Evolutionary conservation across 2,329 filamentous ascomycete species (phyloP), one percentile per base, ranked within the genome.

Genomic region (Ophiostoma ips): DNA sequence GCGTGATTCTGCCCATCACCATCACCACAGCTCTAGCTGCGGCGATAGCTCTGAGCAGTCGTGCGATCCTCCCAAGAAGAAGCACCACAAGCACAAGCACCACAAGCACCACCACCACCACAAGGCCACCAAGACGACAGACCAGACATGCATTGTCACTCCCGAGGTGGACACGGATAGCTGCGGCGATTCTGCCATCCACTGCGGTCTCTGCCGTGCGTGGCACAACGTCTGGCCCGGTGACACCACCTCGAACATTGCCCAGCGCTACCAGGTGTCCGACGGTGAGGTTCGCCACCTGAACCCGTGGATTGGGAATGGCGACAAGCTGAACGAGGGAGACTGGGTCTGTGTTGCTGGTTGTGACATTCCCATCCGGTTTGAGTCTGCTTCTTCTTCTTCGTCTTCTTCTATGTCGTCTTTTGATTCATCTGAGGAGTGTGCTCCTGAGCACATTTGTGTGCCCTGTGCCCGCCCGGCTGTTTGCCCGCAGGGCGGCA

Each of bases 371-470:
- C 18, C 51, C 12, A 28, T 50, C 31, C 35, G 30, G n/a, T 31
- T 47, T 10, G 19, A 28, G 5, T 19, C 33, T 3, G 15, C 30
- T 13, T 6, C 33, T n/a, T 13, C 9, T n/a, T 28, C 24, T 4
- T 28, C 24, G 4, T 5, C 24, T 28, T 28, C 24, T 28, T 4
- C 24, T 4, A 28, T 28, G n/a, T 11, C 16, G 8, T n/a, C 3
- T 28, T 16, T n/a, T 13, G 3, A 21, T 46, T 13, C 55, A n/a
- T n/a, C 59, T 5, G 55, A 59, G 31, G 57, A 58, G 3, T 61
- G 63, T 9, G 61, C 61, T 38, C 61, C 63, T 5, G 58, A 61
- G 3, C 60, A 61, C 12, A 58, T 61, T 8, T 62, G 52, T 21
- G 48, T 52, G 9, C 33, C 44, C 15, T 53, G 54, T 24, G 46